Base-by-base conservation (phyloP, 495 filamentous ascomycete genomes). In the Hypoxylon fuscum region DNA sequence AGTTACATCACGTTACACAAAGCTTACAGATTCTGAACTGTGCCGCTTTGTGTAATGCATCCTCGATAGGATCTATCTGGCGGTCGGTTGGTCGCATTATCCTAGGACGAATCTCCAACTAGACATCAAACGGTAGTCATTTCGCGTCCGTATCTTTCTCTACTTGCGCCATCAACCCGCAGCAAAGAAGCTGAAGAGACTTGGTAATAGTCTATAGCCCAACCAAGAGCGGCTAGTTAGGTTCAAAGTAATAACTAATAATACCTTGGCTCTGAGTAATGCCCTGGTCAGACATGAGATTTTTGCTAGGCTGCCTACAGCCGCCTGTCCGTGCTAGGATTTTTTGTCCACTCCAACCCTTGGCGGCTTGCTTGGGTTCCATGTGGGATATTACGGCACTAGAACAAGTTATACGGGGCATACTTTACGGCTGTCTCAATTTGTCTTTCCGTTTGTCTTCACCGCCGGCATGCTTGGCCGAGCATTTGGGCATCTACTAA, bases 1-100 rank as follows among this genome's bases (percentile, higher is more conserved):
- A 32, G 51, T 66, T 52, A 47, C 46, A 61, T 57, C 22, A 14
- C 48, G 62, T 66, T 56, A 61, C 62, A 66, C 62, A 35, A 15
- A 58, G 47, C 53, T 55, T 37, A 50, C 27, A 48, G 23, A 25
- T 37, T 44, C 27, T 37, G 44, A 57, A 43, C 27, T 53, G 52
- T 47, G 56, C 41, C 41, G 41, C 49, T 52, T 31, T 40, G 57
- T 56, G 49, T 56, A 52, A 61, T 60, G 42, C 12, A 17, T 23
- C 32, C 50, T 59, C 42, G 35, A 51, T 11, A 42, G 34, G 18
- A 47, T 59, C 48, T 54, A 50, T 55, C 42, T 53, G 25, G 42
- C 48, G 42, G 43, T 54, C 55, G 61, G 61, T 25, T 32, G 47
- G 48, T 49, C 27, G 59, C 51, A 50, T 49, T 21, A 59, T 20